Evolutionary conservation across 2,329 filamentous ascomycete genomes (phyloP).

Genomic region (Alternaria sp.): DNA sequence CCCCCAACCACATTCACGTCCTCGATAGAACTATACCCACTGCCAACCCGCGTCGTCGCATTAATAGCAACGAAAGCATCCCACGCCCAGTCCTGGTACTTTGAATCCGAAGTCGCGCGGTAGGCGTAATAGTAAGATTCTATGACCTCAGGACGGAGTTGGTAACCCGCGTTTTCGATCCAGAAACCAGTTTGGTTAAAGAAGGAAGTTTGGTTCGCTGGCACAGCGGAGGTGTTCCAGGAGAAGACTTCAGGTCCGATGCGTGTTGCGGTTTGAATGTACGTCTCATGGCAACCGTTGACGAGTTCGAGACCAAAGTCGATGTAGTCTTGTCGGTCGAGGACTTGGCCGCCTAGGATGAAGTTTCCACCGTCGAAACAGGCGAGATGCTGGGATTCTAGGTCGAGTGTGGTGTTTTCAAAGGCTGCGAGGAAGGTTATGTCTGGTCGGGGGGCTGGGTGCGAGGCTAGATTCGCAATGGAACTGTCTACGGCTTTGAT

Average conservation of each 20-base stretch:
- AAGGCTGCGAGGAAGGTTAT: constrained; percentile 73
- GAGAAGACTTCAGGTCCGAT: constrained; percentile 74
- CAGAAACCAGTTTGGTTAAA: constrained; percentile 75
- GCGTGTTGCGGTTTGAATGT: constrained; percentile 68
- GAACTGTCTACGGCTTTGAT: constrained; percentile 75
- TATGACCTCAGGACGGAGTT: constrained; percentile 79
- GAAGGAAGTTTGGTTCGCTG: constrained; percentile 58
- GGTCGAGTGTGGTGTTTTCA: constrained; percentile 50
- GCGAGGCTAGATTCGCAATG: constrained; percentile 72
- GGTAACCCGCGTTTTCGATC: constrained; percentile 66
- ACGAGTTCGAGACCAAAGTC: constrained; percentile 76
- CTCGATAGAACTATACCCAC: constrained; percentile 69
- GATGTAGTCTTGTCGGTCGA: constrained; percentile 70
- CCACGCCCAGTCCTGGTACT: constrained; percentile 87
- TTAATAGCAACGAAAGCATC: constrained; percentile 75
- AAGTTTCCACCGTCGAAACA: constrained; percentile 88
- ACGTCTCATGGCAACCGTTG: constrained; percentile 75
- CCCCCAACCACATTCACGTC: constrained; percentile 71
- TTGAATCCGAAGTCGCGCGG: constrained; percentile 74
- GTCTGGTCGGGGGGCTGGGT: constrained; percentile 70
- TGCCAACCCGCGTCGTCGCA: constrained; percentile 65
- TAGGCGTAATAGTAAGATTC: constrained; percentile 89
- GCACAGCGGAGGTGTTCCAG: constrained; percentile 45
- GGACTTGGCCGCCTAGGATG: constrained; percentile 76
- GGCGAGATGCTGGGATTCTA: constrained; percentile 62